Percentiles rank a stretch among this genome's conserved stretches.
Evolutionary conservation across 2,329 filamentous ascomycete species (phyloP).

Genomic region (Fusarium xyrophilum): DNA sequence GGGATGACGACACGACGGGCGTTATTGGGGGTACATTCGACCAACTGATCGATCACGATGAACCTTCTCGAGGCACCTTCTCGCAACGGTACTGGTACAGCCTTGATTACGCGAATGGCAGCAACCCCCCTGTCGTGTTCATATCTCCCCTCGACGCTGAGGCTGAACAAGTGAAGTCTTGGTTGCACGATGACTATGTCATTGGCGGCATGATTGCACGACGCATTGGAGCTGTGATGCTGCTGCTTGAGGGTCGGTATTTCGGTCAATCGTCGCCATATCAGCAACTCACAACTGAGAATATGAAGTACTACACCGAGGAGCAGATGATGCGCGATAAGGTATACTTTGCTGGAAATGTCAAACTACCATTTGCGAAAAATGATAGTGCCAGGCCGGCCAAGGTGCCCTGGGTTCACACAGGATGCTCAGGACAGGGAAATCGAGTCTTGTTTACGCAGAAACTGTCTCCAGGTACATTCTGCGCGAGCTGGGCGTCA

Average conservation of each 20-base stretch:
- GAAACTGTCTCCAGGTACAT: not conserved
- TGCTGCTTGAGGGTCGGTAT: not conserved
- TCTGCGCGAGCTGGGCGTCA: constrained; percentile 1
- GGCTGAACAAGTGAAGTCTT: constrained; percentile 3
- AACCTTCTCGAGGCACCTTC: not conserved
- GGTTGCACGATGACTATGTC: constrained; percentile 3
- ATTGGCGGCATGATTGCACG: constrained; percentile 6
- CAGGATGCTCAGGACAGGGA: not conserved
- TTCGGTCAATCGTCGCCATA: constrained; percentile 3
- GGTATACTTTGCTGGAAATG: not conserved
- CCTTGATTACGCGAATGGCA: constrained; percentile 2
- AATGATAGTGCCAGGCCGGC: not conserved
- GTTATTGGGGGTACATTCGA: not conserved
- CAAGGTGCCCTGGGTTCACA: not conserved
- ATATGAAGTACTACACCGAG: constrained; percentile 1
- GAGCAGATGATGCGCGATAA: constrained; percentile 3
- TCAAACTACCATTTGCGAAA: not conserved
- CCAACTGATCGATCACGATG: not conserved
- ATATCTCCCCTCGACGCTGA: not conserved
- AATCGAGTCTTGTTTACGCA: constrained; percentile 1
- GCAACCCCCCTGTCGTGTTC: not conserved
- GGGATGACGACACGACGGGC: not conserved
- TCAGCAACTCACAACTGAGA: not conserved
- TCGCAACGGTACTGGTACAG: constrained; percentile 10
- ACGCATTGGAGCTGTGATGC: not conserved